Percentiles rank a stretch among this genome's conserved stretches.
Conservation (phyloP, 1,284 basidiomycete genomes). For the Melampsora larici-populina region DNA sequence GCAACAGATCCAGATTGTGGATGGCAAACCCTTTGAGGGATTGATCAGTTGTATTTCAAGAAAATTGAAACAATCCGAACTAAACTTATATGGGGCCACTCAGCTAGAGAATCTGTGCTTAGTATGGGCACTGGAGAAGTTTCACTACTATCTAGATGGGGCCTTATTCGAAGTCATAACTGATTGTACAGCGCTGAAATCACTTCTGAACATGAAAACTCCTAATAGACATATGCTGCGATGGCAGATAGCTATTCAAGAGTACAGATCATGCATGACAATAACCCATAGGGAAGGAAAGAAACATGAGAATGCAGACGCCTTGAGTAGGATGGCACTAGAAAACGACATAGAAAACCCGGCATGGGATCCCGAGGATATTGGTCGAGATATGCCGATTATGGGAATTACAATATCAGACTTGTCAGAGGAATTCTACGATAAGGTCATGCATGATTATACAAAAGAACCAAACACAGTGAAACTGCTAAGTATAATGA, state of each 20-base stretch:
- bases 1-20: no score
- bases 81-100: not conserved
- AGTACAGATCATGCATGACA: not conserved
- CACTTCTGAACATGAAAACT: no score
- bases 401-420: not conserved
- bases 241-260: no score
- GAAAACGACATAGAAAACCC: no score
- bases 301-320: no score
- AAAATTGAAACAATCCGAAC: not conserved
- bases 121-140: no score
- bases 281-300: not conserved
- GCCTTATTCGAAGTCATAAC: no score
- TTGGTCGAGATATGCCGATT: not conserved
- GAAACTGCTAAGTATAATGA: not conserved
- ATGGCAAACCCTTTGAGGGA: not conserved
- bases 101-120: not conserved
- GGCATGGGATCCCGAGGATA: no score
- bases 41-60: not conserved
- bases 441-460: not conserved
- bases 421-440: not conserved
- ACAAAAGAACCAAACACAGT: not conserved
- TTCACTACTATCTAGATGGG: no score
- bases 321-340: no score
- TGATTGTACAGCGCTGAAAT: no score
- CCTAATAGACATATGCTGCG: no score